Base-by-base conservation (phyloP, 306 rosid genomes). In the Corylus avellana region DNA sequence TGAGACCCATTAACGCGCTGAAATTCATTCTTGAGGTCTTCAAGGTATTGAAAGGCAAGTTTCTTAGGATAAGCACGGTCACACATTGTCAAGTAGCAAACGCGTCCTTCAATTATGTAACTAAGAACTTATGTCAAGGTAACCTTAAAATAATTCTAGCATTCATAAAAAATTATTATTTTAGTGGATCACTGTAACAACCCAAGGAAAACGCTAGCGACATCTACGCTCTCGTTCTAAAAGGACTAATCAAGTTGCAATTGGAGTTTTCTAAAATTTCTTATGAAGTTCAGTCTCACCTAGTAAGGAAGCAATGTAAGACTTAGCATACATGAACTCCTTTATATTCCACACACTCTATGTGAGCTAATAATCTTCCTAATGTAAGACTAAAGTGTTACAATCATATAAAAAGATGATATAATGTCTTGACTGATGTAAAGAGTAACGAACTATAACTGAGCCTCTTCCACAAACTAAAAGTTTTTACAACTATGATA, bases 41-140 rank as follows among this genome's bases (percentile, higher is more conserved):
- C 99, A 81, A 96, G 97, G 88, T 96, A 96, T 84, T 96, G 99
- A 85, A 90, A 96, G 73, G 99, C 99, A 79, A 96, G 93, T 91
- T 96, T 96, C 92, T 96, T 96, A 51, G 99, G 99, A 84, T 96
- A 96, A 46, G 97, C 94, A 32, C 97, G 97, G 79, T 96, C 99
- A 96, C 25, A 22, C 98, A 96, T 93, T 73, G 98, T 93, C 92
- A 96, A 88, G 86, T 96, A 96, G 86, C 99, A 96, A 42, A 96
- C 99, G 22, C 94, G 90, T 76, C 99, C 99, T 90, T 96, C 99
- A 37, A 93, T 93, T 18, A 96, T 88, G 81, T 96, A 96, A 76
- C 99, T 96, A 66, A 78, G 75, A 77, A 81, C 75, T 78, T 71
- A 75, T 57, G 96, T 95, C 83, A 94, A 88, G 97, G 89, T 18